A percentile compares a stretch with the other conserved stretches of the same genome.
Evolutionary conservation across 2,329 filamentous ascomycete species (phyloP).

Genomic region (Hymenoscyphus albidus): DNA sequence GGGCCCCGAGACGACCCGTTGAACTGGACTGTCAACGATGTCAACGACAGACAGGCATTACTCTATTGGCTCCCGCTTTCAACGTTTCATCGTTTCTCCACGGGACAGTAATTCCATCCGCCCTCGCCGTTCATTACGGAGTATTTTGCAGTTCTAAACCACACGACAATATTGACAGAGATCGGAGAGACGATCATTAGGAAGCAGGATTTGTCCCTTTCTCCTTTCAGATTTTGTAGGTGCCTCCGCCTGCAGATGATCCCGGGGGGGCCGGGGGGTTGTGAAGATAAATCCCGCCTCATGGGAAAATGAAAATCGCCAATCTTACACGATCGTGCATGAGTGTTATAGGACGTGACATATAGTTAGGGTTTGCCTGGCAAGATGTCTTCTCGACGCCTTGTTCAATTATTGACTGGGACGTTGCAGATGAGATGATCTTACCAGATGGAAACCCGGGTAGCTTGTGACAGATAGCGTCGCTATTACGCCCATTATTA

Average conservation of each 20-base stretch:
- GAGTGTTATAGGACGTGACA: background rate
- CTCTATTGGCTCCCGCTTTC: background rate
- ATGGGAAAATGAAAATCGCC: background rate
- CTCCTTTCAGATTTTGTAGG: background rate
- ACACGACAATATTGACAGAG: background rate
- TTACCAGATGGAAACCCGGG: background rate
- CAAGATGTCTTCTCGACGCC: background rate
- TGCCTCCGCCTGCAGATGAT: background rate
- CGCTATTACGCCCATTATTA: background rate
- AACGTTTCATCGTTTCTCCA: conserved; percentile 2
- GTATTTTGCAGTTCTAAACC: too few relatives aligned
- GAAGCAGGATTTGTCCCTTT: background rate
- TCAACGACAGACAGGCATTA: background rate
- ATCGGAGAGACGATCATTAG: too few relatives aligned
- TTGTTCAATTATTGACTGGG: background rate
- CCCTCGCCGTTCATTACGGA: background rate
- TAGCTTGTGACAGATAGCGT: background rate
- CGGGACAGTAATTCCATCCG: background rate
- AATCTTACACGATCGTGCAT: conserved; percentile 3
- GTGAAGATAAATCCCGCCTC: background rate
- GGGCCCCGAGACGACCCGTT: background rate
- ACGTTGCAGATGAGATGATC: background rate
- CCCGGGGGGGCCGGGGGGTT: background rate
- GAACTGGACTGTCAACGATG: background rate
- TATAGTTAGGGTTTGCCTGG: conserved; percentile 1